phyloP scores from a whole-genome alignment of 257 asterid species.

The Salvia rosmarinus region DNA sequence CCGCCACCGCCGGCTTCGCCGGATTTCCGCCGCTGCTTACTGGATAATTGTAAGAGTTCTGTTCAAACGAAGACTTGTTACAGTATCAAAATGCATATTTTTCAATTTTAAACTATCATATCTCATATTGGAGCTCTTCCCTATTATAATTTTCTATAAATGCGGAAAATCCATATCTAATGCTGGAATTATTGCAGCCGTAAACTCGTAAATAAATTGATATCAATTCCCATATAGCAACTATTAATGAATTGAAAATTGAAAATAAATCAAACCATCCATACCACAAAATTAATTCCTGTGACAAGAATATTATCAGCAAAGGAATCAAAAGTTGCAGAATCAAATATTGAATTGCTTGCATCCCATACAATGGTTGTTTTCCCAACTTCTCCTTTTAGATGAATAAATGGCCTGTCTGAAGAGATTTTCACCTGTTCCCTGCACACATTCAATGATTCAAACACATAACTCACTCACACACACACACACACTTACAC shows the following conservation, averaged over 20 bases:
- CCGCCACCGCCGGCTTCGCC: constrained; percentile 54
- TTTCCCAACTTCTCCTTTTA: constrained; percentile 46
- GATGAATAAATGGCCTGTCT: constrained; percentile 47
- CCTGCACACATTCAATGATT: constrained; percentile 35
- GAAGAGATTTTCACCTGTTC: constrained; percentile 43
- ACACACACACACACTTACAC: no score
- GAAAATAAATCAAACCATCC: not conserved
- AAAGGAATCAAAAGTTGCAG: constrained; percentile 44
- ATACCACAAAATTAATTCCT: constrained; percentile 43
- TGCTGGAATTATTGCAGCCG: no score
- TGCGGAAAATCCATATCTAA: no score
- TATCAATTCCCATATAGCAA: no score
- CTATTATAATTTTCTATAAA: no score
- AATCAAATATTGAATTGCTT: constrained; percentile 24
- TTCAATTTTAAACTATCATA: no score
- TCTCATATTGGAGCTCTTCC: no score
- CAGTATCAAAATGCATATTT: no score
- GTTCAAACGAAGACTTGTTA: not conserved
- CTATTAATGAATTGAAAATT: no score
- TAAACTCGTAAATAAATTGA: no score
- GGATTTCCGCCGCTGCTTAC: constrained; percentile 24
- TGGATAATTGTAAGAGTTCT: constrained; percentile 72
- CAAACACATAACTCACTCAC: no score
- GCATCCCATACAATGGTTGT: constrained; percentile 44
- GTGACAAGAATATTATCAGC: constrained; percentile 49